Evolutionary conservation across 75 land plant genomes (phyloP), one percentile per base, ranked within the genome.

Genomic region (Gnetum montanum): DNA sequence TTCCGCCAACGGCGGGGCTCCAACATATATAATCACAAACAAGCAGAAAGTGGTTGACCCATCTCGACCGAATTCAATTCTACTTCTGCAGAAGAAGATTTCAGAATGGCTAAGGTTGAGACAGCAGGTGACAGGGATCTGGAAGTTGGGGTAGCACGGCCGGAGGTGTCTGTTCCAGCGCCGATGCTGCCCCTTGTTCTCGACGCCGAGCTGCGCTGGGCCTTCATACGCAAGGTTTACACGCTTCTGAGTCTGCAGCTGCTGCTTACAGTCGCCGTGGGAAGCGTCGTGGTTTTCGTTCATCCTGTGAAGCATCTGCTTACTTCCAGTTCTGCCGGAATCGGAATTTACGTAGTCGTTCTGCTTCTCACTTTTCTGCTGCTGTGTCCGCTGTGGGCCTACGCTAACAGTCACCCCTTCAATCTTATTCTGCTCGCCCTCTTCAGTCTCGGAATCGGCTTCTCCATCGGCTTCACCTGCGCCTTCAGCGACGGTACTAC

Each of bases 151-250:
- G 13, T n/a, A n/a, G n/a, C n/a, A n/a, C 29, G 8, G 50, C 6
- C 15, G 24, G 72, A 68, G 71, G 51, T 56, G 35, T 86, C 77
- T 24, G 56, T 54, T 31, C 46, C 18, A 54, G 1, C 23, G 41
- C 74, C 70, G 34, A 59, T 85, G 41, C 82, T 81, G 52, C 88
- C 88, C 30, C 61, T 45, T 51, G 77, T 72, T 60, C 44, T 59
- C 43, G 95, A 89, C 61, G 63, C 58, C 20, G 73, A 75, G 46
- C 67, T 89, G 40, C 60, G 96, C 11, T 90, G 96, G 96, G 73
- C 73, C 5, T 90, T 86, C 60, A 90, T 90, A 49, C 54, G 96
- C 10, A 90, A 90, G 45, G 64, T 90, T 0, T 90, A 90, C 60
- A 60, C 89, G 8, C 86, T 90, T 46, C n/a, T 90, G 0, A 43